Conservation (phyloP, 108 stramenopile genomes). For the Cyclotella sp. region DNA sequence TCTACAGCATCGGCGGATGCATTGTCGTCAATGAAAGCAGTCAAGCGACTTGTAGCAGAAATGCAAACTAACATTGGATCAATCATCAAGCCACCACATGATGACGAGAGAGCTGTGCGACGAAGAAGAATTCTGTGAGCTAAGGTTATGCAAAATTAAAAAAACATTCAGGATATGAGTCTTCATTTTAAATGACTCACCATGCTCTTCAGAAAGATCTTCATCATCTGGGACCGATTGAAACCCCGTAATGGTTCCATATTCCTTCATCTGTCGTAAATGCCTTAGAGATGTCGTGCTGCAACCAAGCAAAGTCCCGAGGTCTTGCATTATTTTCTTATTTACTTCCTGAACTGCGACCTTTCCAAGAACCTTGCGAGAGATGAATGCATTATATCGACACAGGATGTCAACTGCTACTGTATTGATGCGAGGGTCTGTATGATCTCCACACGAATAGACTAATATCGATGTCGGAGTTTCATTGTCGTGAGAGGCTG, state of each 20-base stretch:
- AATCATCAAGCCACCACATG: background rate
- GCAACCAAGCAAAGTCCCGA: background rate
- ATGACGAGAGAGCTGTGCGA: background rate
- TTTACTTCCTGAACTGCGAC: background rate
- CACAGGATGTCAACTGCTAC: background rate
- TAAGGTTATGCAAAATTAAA: background rate
- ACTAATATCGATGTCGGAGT: background rate
- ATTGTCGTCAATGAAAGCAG: background rate
- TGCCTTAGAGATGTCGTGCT: background rate
- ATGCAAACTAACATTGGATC: background rate
- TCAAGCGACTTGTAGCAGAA: background rate
- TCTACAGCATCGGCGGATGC: background rate
- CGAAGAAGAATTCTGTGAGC: background rate
- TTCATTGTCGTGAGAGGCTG: background rate
- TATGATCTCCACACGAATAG: background rate
- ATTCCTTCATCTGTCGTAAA: background rate
- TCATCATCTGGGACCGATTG: background rate
- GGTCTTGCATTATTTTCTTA: background rate
- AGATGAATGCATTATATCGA: background rate
- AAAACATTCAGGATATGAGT: background rate
- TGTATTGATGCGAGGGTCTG: background rate
- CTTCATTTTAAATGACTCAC: background rate
- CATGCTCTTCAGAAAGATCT: background rate
- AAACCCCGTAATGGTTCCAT: background rate
- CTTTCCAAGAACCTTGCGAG: background rate